Conservation (phyloP, 306 rosid species). For the Hippophae gyantsensis region DNA sequence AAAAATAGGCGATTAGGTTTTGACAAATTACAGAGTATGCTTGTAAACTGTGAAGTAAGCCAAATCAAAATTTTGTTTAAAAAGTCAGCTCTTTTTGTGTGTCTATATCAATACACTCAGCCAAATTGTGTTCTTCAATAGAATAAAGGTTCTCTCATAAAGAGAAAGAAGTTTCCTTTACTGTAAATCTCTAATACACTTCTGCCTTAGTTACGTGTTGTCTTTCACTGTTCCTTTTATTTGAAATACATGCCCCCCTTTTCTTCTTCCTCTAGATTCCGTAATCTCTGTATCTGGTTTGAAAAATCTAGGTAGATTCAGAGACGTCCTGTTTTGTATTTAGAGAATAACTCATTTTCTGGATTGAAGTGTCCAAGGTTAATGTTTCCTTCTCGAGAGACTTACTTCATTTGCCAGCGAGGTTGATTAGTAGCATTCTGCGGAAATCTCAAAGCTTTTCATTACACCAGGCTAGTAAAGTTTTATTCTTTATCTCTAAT, state of each 20-base stretch:
- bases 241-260: constrained; percentile 27
- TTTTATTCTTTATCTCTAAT: constrained; percentile 14
- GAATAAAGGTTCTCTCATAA: constrained; percentile 18
- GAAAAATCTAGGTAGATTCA: constrained; percentile 22
- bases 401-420: constrained; percentile 22
- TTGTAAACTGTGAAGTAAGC: constrained; percentile 7
- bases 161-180: constrained; percentile 40
- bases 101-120: constrained; percentile 11
- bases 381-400: constrained; percentile 18
- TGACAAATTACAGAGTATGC: too few species aligned
- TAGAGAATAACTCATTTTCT: constrained; percentile 20
- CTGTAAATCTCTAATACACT: constrained; percentile 16
- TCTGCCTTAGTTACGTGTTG: neutral
- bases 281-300: constrained; percentile 19
- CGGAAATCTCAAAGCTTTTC: neutral
- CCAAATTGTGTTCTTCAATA: neutral
- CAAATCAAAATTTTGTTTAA: neutral
- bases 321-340: constrained; percentile 24
- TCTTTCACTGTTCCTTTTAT: constrained; percentile 1
- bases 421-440: neutral
- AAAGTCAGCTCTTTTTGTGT: constrained; percentile 37
- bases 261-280: constrained; percentile 30
- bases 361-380: constrained; percentile 17
- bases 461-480: constrained; percentile 5
- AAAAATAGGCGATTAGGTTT: too few species aligned